Evolutionary conservation across 345 rosid genomes (phyloP).

Genomic region (Syzygium aromaticum): DNA sequence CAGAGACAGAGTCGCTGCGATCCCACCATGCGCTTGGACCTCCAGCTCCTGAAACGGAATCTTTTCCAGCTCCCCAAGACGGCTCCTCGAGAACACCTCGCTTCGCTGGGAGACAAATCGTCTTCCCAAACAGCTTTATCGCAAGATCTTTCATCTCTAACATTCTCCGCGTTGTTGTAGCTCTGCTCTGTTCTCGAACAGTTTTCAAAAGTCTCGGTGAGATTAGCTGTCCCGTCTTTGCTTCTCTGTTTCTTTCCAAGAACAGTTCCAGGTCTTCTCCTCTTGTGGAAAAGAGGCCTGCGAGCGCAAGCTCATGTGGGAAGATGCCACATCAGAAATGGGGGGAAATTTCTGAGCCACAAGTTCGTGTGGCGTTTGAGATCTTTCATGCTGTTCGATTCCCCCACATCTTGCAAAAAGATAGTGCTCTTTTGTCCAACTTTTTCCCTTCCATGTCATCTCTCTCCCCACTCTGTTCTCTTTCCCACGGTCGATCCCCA

Average conservation of each 20-base stretch:
- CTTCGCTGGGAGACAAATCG: slow-evolving; percentile 12
- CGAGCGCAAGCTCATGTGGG: background rate
- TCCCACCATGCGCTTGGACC: background rate
- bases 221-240: background rate
- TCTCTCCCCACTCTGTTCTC: background rate
- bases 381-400: slow-evolving; percentile 26
- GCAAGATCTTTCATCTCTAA: slow-evolving; percentile 16
- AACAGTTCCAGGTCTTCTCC: background rate
- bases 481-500: background rate
- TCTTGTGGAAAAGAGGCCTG: background rate
- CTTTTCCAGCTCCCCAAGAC: background rate
- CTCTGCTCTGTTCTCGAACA: background rate
- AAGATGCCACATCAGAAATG: slow-evolving; percentile 28
- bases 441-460: slow-evolving; percentile 10
- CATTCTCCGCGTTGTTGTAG: slow-evolving; percentile 9
- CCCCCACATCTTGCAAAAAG: slow-evolving; percentile 24
- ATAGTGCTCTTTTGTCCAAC: slow-evolving; percentile 22
- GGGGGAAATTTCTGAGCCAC: slow-evolving; percentile 34
- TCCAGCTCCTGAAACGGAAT: background rate
- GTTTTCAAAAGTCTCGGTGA: background rate
- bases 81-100: background rate
- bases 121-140: slow-evolving; percentile 49
- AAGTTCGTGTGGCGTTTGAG: slow-evolving; percentile 39
- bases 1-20: background rate
- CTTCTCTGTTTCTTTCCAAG: background rate